A percentile compares a stretch with the other conserved stretches of the same genome.
phyloP scores from a whole-genome alignment of 495 filamentous ascomycete species.

The Lepidopterella palustris region DNA sequence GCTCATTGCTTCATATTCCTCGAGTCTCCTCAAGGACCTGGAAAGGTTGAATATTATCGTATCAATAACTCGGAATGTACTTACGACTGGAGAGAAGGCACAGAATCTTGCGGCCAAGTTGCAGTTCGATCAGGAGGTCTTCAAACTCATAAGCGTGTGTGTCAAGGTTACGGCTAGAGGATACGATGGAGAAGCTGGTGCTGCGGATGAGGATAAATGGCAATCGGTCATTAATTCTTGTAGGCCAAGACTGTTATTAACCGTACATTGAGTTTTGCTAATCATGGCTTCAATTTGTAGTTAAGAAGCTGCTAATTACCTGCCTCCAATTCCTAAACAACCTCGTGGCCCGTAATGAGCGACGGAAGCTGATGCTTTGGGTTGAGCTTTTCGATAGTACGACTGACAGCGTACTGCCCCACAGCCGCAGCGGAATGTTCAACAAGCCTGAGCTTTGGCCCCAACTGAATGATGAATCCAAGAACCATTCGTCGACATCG shows the following conservation, averaged over 20 bases:
- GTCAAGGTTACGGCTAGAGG: slow-evolving; percentile 83
- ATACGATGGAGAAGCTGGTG: slow-evolving; percentile 72
- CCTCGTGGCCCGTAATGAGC: slow-evolving; percentile 84
- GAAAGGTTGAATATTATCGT: slow-evolving; percentile 79
- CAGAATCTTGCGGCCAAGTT: slow-evolving; percentile 81
- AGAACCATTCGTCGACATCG: background rate
- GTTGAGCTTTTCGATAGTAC: slow-evolving; percentile 65
- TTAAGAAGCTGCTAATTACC: slow-evolving; percentile 85
- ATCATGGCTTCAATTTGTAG: slow-evolving; percentile 30
- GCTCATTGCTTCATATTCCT: slow-evolving; percentile 73
- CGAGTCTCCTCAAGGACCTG: slow-evolving; percentile 69
- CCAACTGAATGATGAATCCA: background rate
- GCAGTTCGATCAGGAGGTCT: slow-evolving; percentile 74
- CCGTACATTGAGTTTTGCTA: slow-evolving; percentile 37
- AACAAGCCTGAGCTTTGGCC: slow-evolving; percentile 18
- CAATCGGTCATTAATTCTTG: slow-evolving; percentile 54
- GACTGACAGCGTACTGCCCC: slow-evolving; percentile 22
- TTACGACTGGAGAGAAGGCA: slow-evolving; percentile 72
- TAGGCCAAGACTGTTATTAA: slow-evolving; percentile 11
- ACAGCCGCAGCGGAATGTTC: slow-evolving; percentile 18
- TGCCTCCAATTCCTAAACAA: slow-evolving; percentile 89
- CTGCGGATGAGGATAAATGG: slow-evolving; percentile 60
- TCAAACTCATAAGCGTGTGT: slow-evolving; percentile 74
- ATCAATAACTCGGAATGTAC: slow-evolving; percentile 75
- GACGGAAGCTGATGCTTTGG: slow-evolving; percentile 87